phyloP scores from a whole-genome alignment of 495 filamentous ascomycete species.

The Neurospora hispaniola region DNA sequence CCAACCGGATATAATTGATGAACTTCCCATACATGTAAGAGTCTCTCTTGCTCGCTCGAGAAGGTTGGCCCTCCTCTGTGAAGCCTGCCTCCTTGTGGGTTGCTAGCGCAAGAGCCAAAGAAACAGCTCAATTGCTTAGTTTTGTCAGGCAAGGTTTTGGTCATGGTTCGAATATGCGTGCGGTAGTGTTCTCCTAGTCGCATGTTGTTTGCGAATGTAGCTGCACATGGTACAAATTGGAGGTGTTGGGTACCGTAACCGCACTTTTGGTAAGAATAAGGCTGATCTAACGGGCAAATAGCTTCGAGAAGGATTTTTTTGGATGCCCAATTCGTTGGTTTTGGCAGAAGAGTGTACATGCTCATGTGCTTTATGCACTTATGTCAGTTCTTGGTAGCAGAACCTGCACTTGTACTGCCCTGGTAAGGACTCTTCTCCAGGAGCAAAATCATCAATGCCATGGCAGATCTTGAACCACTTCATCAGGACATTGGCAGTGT shows the following conservation, averaged over 20 bases:
- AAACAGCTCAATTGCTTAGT: not conserved
- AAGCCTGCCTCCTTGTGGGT: not conserved
- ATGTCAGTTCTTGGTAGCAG: not conserved
- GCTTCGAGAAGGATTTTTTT: not conserved
- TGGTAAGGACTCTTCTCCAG: too few species aligned
- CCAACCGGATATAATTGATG: too few species aligned
- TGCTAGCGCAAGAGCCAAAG: not conserved
- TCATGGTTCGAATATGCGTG: not conserved
- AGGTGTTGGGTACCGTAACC: not conserved
- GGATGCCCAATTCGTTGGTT: not conserved
- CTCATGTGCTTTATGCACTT: not conserved
- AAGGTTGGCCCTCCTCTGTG: not conserved
- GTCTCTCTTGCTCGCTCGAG: not conserved
- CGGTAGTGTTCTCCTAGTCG: not conserved
- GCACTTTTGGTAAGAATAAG: not conserved
- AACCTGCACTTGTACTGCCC: too few species aligned
- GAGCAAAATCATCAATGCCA: too few species aligned
- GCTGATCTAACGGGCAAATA: not conserved
- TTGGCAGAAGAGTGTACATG: not conserved
- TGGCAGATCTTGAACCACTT: too few species aligned
- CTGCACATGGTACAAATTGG: not conserved
- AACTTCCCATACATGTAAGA: too few species aligned
- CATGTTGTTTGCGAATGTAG: not conserved
- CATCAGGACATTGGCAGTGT: too few species aligned
- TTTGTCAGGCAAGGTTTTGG: rapidly evolving